Conservation (phyloP, 192 early-diverging fungal species). For the Coemansia sp. region DNA sequence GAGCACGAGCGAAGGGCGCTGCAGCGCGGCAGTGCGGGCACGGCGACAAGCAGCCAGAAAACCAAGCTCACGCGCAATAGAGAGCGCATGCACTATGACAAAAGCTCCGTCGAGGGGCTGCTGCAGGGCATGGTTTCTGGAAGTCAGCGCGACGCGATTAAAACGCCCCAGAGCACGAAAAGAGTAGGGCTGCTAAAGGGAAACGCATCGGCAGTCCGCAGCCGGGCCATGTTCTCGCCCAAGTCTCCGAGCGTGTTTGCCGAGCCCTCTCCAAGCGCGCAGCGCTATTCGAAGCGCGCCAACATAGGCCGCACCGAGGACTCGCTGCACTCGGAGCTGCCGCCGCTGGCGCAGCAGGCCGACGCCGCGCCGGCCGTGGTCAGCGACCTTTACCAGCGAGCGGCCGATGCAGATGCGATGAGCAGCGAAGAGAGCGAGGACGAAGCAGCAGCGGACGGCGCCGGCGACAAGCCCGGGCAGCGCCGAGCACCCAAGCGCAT, state of each 20-base stretch:
- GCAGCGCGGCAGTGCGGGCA: slow-evolving; percentile 24
- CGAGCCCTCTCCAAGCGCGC: slow-evolving; percentile 47
- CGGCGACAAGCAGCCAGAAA: slow-evolving; percentile 8
- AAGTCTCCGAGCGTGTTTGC: slow-evolving; percentile 50
- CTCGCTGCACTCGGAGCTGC: slow-evolving; percentile 29
- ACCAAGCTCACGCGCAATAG: slow-evolving; percentile 39
- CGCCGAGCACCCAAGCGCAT: slow-evolving; percentile 22
- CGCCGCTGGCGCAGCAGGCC: slow-evolving; percentile 17
- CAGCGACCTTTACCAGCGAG: slow-evolving; percentile 8
- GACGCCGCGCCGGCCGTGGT: slow-evolving; percentile 9
- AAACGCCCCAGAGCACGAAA: slow-evolving; percentile 37
- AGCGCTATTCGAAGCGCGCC: slow-evolving; percentile 37
- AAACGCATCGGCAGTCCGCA: slow-evolving; percentile 8
- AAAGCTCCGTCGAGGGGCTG: slow-evolving; percentile 44
- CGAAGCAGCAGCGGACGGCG: not conserved
- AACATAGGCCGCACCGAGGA: slow-evolving; percentile 42
- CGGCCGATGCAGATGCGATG: not conserved
- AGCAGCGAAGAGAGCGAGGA: slow-evolving; percentile 30
- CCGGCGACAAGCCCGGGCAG: not conserved
- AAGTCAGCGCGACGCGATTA: slow-evolving; percentile 26
- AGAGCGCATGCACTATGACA: slow-evolving; percentile 49
- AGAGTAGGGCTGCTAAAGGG: slow-evolving; percentile 34
- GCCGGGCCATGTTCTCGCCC: slow-evolving; percentile 23
- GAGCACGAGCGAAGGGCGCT: slow-evolving; percentile 34
- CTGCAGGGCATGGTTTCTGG: slow-evolving; percentile 42